Conservation (phyloP, 202 grass and related monocot species). For the Setaria italica region DNA sequence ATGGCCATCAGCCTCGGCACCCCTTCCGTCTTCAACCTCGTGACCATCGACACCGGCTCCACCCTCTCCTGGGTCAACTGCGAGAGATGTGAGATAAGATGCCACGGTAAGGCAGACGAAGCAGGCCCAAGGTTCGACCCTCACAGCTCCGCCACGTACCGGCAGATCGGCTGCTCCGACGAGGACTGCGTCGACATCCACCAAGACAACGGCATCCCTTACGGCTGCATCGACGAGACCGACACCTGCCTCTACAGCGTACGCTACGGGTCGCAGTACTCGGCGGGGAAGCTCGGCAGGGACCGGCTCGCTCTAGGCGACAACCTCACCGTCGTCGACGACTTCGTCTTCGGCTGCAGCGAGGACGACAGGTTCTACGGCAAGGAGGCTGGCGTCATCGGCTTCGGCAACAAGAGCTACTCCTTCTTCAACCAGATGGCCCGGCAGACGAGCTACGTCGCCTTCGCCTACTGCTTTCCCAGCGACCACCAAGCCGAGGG, state of each 20-base stretch:
- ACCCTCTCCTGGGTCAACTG: slow-evolving; percentile 49
- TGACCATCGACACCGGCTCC: slow-evolving; percentile 51
- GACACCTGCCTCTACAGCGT: slow-evolving; percentile 49
- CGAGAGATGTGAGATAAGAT: background rate
- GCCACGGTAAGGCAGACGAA: background rate
- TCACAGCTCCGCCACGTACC: slow-evolving; percentile 19
- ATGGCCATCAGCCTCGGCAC: slow-evolving; percentile 48
- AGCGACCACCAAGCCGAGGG: background rate
- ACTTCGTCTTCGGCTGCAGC: slow-evolving; percentile 49
- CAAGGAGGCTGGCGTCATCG: background rate
- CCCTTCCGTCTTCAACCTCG: slow-evolving; percentile 46
- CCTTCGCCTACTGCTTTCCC: slow-evolving; percentile 51
- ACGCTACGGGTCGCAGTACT: slow-evolving; percentile 34
- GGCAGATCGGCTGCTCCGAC: background rate
- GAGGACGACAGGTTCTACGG: background rate
- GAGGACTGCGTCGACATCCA: background rate
- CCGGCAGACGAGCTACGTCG: background rate
- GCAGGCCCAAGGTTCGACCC: slow-evolving; percentile 2
- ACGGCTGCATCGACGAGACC: slow-evolving; percentile 39
- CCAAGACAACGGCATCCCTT: background rate
- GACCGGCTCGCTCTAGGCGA: slow-evolving; percentile 36
- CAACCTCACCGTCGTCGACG: background rate
- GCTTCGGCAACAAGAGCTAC: slow-evolving; percentile 17
- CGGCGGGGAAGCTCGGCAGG: background rate
- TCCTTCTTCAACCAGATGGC: slow-evolving; percentile 48